Conservation (phyloP, 805 yeast species). For the Metschnikowia koreensis region DNA sequence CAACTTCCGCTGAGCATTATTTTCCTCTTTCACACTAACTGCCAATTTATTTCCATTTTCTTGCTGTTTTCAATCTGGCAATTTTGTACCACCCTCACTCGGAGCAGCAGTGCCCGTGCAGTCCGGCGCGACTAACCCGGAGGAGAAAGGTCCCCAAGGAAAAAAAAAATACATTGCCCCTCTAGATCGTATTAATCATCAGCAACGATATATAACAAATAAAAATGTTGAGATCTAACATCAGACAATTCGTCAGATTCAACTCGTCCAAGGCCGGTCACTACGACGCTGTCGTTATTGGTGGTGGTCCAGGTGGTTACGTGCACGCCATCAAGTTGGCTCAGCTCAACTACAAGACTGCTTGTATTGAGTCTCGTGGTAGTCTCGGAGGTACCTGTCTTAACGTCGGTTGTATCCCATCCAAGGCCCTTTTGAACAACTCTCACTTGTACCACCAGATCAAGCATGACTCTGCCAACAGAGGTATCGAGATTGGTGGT, state of each 20-base stretch:
- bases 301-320: slow-evolving; percentile 99
- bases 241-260: slow-evolving; percentile 38
- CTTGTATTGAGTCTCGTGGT: slow-evolving; percentile 97
- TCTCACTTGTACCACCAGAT: slow-evolving; percentile 90
- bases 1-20: too few species aligned
- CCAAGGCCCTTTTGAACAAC: slow-evolving; percentile 92
- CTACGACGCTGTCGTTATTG: slow-evolving; percentile 91
- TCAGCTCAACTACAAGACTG: slow-evolving; percentile 90
- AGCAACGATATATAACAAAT: background rate
- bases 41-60: background rate
- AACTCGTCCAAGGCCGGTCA: slow-evolving; percentile 47
- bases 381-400: slow-evolving; percentile 96
- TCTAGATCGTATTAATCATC: background rate
- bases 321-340: slow-evolving; percentile 99
- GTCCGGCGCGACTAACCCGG: slow-evolving; percentile 9
- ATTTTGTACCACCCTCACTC: background rate
- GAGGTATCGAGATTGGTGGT: slow-evolving; percentile 85
- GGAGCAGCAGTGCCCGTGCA: slow-evolving; percentile 13
- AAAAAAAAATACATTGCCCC: background rate
- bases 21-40: background rate
- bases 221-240: slow-evolving; percentile 23
- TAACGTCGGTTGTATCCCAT: slow-evolving; percentile 98
- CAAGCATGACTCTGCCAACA: slow-evolving; percentile 72
- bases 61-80: background rate
- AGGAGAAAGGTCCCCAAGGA: slow-evolving; percentile 5